phyloP scores from a whole-genome alignment of 2,329 filamentous ascomycete genomes.

The Nemania sp. region DNA sequence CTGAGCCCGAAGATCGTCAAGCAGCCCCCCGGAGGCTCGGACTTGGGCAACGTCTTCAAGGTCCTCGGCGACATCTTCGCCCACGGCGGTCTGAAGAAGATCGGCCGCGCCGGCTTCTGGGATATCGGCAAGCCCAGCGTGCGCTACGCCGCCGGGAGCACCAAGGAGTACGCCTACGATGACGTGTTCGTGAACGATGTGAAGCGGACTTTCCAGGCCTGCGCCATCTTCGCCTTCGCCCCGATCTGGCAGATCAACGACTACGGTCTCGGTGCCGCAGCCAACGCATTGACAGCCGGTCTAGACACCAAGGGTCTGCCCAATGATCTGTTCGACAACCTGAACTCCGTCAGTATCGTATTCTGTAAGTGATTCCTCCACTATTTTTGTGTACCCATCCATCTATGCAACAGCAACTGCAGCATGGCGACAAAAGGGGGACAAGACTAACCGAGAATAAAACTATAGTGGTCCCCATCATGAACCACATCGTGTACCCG shows the following conservation, averaged over 20 bases:
- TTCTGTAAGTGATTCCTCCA: slow-evolving; percentile 31
- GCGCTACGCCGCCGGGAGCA: slow-evolving; percentile 46
- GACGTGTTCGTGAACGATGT: slow-evolving; percentile 67
- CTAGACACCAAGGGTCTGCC: slow-evolving; percentile 48
- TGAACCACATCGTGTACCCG: slow-evolving; percentile 49
- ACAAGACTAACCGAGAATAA: slow-evolving; percentile 20
- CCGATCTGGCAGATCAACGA: slow-evolving; percentile 41
- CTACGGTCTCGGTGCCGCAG: slow-evolving; percentile 49
- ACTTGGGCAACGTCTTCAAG: slow-evolving; percentile 51
- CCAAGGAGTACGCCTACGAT: slow-evolving; percentile 53
- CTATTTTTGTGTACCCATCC: background rate
- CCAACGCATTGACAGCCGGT: slow-evolving; percentile 45
- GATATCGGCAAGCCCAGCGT: slow-evolving; percentile 57
- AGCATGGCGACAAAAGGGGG: background rate
- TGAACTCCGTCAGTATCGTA: slow-evolving; percentile 49
- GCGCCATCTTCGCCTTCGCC: slow-evolving; percentile 54
- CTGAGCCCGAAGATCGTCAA: slow-evolving; percentile 61
- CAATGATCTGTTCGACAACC: slow-evolving; percentile 49
- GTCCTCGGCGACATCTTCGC: slow-evolving; percentile 43
- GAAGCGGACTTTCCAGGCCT: slow-evolving; percentile 56
- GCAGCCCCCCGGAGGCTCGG: slow-evolving; percentile 66
- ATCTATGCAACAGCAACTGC: no score
- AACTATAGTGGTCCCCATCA: slow-evolving; percentile 42
- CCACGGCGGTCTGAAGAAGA: slow-evolving; percentile 34
- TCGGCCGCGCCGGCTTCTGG: slow-evolving; percentile 51